phyloP scores from a whole-genome alignment of 495 filamentous ascomycete species.

The Saxophila tyrrhenica region DNA sequence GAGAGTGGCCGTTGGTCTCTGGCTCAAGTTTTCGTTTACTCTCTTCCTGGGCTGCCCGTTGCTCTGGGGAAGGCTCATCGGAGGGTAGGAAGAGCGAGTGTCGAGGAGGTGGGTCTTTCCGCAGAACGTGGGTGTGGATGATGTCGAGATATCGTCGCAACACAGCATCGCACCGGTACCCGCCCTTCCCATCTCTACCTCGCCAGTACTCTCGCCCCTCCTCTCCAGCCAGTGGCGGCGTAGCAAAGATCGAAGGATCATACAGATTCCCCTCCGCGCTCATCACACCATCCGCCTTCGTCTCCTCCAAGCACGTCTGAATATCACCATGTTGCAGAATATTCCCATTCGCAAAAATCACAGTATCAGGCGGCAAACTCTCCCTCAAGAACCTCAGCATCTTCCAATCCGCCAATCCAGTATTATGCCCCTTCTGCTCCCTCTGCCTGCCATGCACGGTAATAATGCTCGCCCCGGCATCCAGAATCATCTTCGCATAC shows the following conservation, averaged over 20 bases:
- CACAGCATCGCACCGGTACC: slow-evolving; percentile 80
- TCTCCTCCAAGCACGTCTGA: slow-evolving; percentile 65
- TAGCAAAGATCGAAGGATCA: slow-evolving; percentile 77
- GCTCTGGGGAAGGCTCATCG: slow-evolving; percentile 28
- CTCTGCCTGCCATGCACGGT: slow-evolving; percentile 81
- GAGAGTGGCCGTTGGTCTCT: not conserved
- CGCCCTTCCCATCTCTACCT: slow-evolving; percentile 66
- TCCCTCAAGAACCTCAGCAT: slow-evolving; percentile 72
- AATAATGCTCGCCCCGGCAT: slow-evolving; percentile 81
- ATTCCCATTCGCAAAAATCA: slow-evolving; percentile 95
- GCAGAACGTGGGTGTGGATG: slow-evolving; percentile 62
- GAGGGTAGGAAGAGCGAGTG: slow-evolving; percentile 64
- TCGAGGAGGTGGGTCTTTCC: slow-evolving; percentile 47
- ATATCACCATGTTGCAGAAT: slow-evolving; percentile 75
- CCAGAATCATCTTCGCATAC: slow-evolving; percentile 80
- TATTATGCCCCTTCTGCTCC: slow-evolving; percentile 94
- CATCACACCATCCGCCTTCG: slow-evolving; percentile 89
- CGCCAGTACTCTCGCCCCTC: slow-evolving; percentile 76
- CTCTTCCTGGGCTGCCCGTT: slow-evolving; percentile 4
- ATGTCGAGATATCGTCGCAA: slow-evolving; percentile 84
- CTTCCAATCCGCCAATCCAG: slow-evolving; percentile 85
- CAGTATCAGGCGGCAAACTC: slow-evolving; percentile 71
- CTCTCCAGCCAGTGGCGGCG: slow-evolving; percentile 48
- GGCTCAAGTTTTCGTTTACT: too few relatives aligned
- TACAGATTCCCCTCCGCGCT: slow-evolving; percentile 87